Evolutionary conservation across 2,329 filamentous ascomycete genomes (phyloP), one percentile per base, ranked within the genome.

Genomic region (Thyridium curvatum): DNA sequence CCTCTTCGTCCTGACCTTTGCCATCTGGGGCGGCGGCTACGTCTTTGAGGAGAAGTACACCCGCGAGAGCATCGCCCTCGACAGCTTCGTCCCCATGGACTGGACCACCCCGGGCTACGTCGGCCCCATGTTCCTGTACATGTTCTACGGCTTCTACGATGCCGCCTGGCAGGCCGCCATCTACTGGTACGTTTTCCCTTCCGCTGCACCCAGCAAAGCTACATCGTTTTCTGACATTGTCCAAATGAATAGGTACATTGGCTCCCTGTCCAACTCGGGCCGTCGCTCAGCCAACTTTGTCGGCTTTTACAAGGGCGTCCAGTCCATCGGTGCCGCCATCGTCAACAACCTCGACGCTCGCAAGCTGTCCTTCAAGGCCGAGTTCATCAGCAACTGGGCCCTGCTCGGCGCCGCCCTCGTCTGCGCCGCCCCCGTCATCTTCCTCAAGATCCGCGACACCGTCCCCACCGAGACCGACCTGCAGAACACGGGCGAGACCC

Each of bases 251-350:
- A 84, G 82, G 82, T 90, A 84, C 68, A 95, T 97, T 84, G 91
- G 91, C 37, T 79, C 90, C 8, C 72, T 96, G 32, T 90, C 86
- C 56, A 97, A 97, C 76, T 94, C 91, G 46, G 80, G 86, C 44
- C 87, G 90, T 60, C 91, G 89, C 61, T 77, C 91, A 18, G 90
- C 91, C 66, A 95, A 96, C 69, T 84, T 91, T 54, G 85, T 88
- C 32, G 90, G 68, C 15, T 57, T 54, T 47, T 59, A 54, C 48
- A 53, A 54, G 54, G 67, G 66, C 37, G 85, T 94, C 47, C 88
- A 94, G 61, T 91, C 86, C n/a, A 86, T 86, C 14, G 88, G 87
- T 51, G 81, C 82, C 3, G 88, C 85, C 42, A 76, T 90, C 51
- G 84, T 78, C 52, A 26, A 26, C 21, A 26, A 26, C 21, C 21